Percentiles rank a stretch among this genome's conserved stretches.
Conservation (phyloP, 116 monocot genomes). For the Thalassia testudinum region DNA sequence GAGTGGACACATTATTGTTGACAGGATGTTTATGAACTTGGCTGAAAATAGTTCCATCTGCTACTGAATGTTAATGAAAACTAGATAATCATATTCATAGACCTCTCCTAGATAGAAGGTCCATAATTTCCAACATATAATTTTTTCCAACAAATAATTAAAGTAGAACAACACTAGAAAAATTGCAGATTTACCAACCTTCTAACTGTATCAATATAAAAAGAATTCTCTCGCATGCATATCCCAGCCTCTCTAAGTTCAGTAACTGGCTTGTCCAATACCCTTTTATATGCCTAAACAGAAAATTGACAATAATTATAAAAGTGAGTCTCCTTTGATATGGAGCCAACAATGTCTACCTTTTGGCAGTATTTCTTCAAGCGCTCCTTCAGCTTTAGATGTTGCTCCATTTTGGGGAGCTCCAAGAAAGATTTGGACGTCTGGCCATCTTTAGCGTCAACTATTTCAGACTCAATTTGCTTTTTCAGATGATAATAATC, state of each 20-base stretch:
- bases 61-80: no score
- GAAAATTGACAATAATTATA: no score
- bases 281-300: slow-evolving; percentile 81
- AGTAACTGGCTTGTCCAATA: slow-evolving; percentile 80
- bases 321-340: no score
- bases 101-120: no score
- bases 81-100: no score
- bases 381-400: slow-evolving; percentile 75
- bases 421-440: slow-evolving; percentile 53
- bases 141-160: no score
- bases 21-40: no score
- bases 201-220: slow-evolving; percentile 94
- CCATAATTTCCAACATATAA: no score
- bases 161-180: background rate
- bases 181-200: slow-evolving; percentile 33
- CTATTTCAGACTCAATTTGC: slow-evolving; percentile 83
- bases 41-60: no score
- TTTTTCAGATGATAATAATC: slow-evolving; percentile 90
- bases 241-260: slow-evolving; percentile 92
- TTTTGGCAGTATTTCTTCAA: slow-evolving; percentile 93
- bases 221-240: slow-evolving; percentile 99
- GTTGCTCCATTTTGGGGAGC: slow-evolving; percentile 73
- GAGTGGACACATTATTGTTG: no score
- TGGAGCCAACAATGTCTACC: slow-evolving; percentile 17
- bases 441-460: slow-evolving; percentile 31